A percentile compares a stretch with the other conserved stretches of the same genome.
These are phyloP conservation scores for Neurospora sp. DNA, from an alignment of 495 filamentous ascomycete species.

Conservation along the genomic window DNA sequence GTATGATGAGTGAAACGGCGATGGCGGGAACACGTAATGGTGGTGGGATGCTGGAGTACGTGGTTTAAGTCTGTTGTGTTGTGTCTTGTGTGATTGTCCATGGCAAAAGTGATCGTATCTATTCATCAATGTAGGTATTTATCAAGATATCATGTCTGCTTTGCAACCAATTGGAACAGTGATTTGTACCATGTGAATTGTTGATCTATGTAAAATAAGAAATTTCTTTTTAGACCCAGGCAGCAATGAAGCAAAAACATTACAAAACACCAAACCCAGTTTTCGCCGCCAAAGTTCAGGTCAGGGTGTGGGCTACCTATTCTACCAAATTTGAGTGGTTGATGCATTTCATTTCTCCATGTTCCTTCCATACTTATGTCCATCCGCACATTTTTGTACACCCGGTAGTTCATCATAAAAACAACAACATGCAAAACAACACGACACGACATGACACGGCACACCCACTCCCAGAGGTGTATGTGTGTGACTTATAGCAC, in stretches of 20 bases:
- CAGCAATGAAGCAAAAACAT: background rate
- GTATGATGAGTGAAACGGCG: no score
- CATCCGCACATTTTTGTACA: background rate
- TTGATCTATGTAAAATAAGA: background rate
- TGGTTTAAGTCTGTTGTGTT: no score
- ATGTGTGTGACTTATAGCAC: background rate
- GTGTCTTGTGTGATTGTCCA: no score
- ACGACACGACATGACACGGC: background rate
- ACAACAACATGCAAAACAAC: background rate
- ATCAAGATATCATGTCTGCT: background rate
- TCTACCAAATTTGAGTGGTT: background rate
- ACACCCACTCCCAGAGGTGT: background rate
- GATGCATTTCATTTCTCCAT: background rate
- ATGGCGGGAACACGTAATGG: no score
- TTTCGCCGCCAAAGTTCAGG: background rate
- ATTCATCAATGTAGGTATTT: no score
- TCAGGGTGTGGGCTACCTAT: background rate
- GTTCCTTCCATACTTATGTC: background rate
- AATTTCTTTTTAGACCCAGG: background rate
- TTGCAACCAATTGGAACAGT: background rate
- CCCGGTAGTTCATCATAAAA: background rate
- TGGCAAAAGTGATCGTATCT: no score
- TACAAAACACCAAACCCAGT: background rate
- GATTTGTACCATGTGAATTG: background rate
- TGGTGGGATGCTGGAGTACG: no score